Base-by-base conservation (phyloP, 495 filamentous ascomycete genomes). In the Penicillium pancosmium region DNA sequence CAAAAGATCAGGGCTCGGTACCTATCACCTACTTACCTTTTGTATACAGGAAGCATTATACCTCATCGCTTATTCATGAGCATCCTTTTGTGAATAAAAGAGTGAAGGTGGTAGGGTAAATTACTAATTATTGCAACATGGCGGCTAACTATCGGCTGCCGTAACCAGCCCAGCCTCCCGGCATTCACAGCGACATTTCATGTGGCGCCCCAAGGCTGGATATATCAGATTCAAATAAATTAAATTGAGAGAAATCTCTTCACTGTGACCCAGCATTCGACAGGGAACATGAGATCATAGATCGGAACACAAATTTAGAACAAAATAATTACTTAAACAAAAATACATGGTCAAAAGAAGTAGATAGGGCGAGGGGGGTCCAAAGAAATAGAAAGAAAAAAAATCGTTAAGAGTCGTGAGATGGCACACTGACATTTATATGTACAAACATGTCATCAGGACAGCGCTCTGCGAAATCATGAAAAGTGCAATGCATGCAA, bases 361-460 rank as follows among this genome's bases (percentile, higher is more conserved):
- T 23, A n/a, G 19, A 48, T 25, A 11, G 8, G 46, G 21, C 25
- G 9, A 25, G n/a, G 7, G n/a, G 8, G 16, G 18, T 44, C 12
- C 41, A 16, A 21, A 13, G 56, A 40, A 47, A 27, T 5, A 34
- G 50, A 40, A 33, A 51, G 52, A n/a, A 50, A 47, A 33, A 48
- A 63, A 52, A 55, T 48, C 34, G 16, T 62, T 50, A 57, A 57
- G 49, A 50, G 55, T 57, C 49, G 46, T 55, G 40, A 65, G 61
- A 63, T 64, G 52, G 50, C 48, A 66, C 55, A 60, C 44, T 62
- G 56, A 57, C 47, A 59, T 58, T 55, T 64, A 57, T 71, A 73
- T 73, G 66, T 71, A 71, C 66, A 71, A 55, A 40, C 61, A 59
- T 56, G 51, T 52, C 56, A 66, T 66, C 46, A 54, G 58, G 55